These are phyloP conservation scores for Angomonas ambiguus DNA, from an alignment of 208 protist genomes.

Conservation along the genomic window DNA sequence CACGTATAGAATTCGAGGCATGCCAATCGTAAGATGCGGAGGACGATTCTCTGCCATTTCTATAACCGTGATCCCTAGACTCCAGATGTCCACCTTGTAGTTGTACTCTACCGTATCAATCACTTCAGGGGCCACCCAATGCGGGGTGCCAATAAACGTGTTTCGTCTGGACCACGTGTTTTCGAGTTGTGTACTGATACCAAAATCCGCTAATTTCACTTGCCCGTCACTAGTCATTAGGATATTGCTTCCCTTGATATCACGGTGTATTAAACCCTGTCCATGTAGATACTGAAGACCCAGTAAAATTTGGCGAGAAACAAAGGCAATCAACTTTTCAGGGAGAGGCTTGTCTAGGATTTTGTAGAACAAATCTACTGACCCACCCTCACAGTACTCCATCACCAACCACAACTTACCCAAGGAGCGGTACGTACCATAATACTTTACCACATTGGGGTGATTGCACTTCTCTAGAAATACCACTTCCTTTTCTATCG, in stretches of 20 bases:
- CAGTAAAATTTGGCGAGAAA: constrained; percentile 71
- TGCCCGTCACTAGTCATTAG: constrained; percentile 85
- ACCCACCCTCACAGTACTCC: constrained; percentile 93
- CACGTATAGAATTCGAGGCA: constrained; percentile 59
- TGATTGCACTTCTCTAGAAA: constrained; percentile 83
- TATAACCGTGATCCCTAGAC: constrained; percentile 94
- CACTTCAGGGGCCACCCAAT: constrained; percentile 93
- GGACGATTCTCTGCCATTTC: constrained; percentile 95
- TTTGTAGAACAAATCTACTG: constrained; percentile 83
- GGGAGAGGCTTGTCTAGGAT: constrained; percentile 67
- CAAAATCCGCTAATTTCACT: constrained; percentile 93
- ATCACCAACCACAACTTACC: constrained; percentile 90
- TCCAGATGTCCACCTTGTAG: constrained; percentile 94
- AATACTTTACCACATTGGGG: constrained; percentile 88
- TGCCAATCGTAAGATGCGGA: constrained; percentile 88
- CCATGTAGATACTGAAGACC: constrained; percentile 89
- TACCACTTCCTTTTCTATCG: constrained; percentile 77
- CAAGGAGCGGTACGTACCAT: constrained; percentile 80
- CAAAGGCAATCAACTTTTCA: constrained; percentile 85
- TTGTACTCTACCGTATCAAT: constrained; percentile 91
- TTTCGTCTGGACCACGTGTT: constrained; percentile 85
- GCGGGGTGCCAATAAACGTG: constrained; percentile 87
- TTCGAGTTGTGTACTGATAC: constrained; percentile 76
- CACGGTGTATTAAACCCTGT: constrained; percentile 88
- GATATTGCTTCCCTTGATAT: constrained; percentile 93